A percentile compares a stretch with the other conserved stretches of the same genome.
Conservation (phyloP, 2,329 filamentous ascomycete species). For the Trichoderma brevicompactum region DNA sequence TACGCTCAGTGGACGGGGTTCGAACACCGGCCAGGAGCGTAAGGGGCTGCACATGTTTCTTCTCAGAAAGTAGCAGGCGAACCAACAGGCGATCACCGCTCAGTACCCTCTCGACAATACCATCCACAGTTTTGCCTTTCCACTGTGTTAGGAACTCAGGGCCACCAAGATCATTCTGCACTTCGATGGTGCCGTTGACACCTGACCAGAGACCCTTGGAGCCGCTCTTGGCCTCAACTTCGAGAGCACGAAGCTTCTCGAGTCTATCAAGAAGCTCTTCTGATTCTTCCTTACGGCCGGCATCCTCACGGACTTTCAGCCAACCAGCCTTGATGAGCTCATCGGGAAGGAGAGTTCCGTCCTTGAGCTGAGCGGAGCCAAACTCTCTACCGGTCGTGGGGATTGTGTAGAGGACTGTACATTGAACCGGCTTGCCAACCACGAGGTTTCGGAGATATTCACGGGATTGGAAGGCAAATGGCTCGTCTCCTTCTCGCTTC, state of each 20-base stretch:
- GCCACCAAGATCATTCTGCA: conserved; percentile 79
- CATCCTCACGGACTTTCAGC: conserved; percentile 92
- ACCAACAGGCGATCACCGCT: conserved; percentile 89
- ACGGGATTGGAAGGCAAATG: conserved; percentile 90
- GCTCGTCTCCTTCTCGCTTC: conserved; percentile 87
- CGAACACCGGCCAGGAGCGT: conserved; percentile 87
- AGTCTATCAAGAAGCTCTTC: conserved; percentile 74
- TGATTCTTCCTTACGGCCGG: conserved; percentile 85
- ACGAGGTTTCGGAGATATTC: conserved; percentile 85
- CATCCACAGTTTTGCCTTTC: conserved; percentile 84
- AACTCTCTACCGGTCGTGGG: conserved; percentile 87
- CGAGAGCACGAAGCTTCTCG: conserved; percentile 76
- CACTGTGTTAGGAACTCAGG: conserved; percentile 79
- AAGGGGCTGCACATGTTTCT: conserved; percentile 87
- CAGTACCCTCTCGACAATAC: conserved; percentile 87
- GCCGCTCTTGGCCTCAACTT: conserved; percentile 77
- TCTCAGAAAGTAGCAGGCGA: conserved; percentile 77
- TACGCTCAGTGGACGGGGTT: conserved; percentile 85
- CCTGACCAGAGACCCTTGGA: conserved; percentile 81
- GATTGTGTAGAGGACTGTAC: conserved; percentile 84
- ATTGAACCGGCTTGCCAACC: conserved; percentile 86
- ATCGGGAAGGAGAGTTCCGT: conserved; percentile 79
- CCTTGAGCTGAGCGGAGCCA: conserved; percentile 75
- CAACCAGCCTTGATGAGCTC: conserved; percentile 85
- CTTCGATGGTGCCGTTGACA: conserved; percentile 69